A percentile compares a stretch with the other conserved stretches of the same genome.
These are phyloP conservation scores for Ogataea paraovalis DNA, from an alignment of 805 yeast species.

Conservation along the genomic window DNA sequence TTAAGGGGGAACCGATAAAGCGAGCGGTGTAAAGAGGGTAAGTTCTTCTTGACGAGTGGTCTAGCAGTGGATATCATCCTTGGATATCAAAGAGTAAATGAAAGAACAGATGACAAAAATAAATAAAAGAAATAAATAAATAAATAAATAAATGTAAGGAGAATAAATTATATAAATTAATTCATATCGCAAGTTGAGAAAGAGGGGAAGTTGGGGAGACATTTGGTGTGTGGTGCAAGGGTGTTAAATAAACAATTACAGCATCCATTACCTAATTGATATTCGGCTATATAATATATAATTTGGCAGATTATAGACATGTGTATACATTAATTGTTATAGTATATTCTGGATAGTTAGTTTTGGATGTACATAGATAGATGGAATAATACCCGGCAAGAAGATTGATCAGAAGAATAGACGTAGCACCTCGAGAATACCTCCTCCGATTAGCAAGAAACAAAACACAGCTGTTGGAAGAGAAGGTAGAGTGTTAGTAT, in stretches of 20 bases:
- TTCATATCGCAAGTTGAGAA: background rate
- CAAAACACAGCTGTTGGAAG: conserved; percentile 31
- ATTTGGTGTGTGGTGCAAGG: too few relatives aligned
- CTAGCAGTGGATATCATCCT: background rate
- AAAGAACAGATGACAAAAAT: background rate
- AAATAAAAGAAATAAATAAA: too few relatives aligned
- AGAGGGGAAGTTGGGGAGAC: background rate
- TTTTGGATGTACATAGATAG: background rate
- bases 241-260: too few relatives aligned
- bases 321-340: too few relatives aligned
- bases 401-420: conserved; percentile 44
- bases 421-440: conserved; percentile 63
- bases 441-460: conserved; percentile 80
- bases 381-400: too few relatives aligned
- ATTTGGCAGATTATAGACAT: too few relatives aligned
- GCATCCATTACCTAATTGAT: too few relatives aligned
- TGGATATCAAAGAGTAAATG: background rate
- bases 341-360: too few relatives aligned
- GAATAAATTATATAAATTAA: background rate
- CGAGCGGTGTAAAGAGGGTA: conserved; percentile 1
- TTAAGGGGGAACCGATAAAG: conserved; percentile 35
- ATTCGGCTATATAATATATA: too few relatives aligned
- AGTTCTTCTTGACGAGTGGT: background rate
- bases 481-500: background rate
- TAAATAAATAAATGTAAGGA: too few relatives aligned